These are phyloP conservation scores for Sporisorium reilianum DNA, from an alignment of 1,284 basidiomycete genomes.

Conservation along the genomic window DNA sequence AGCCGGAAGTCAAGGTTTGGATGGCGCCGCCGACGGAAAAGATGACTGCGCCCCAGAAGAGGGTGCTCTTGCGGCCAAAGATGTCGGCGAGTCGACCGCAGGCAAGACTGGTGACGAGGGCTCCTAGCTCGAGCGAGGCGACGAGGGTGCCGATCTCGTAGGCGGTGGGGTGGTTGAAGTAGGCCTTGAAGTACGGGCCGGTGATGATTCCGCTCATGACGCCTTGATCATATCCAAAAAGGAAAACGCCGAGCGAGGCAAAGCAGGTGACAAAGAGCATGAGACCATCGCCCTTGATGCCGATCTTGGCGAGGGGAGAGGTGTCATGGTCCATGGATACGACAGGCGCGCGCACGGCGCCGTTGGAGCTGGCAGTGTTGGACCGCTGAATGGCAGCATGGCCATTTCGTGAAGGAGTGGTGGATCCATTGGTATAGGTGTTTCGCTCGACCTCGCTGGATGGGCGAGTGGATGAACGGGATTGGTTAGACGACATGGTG, in stretches of 20 bases:
- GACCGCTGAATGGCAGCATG: constrained; percentile 27
- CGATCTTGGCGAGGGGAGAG: constrained; percentile 57
- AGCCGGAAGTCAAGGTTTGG: constrained; percentile 88
- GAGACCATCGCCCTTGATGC: constrained; percentile 62
- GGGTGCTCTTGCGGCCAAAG: constrained; percentile 86
- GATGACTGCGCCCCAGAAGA: constrained; percentile 86
- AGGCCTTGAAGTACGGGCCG: constrained; percentile 84
- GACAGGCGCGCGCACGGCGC: constrained; percentile 35
- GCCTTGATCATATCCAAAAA: constrained; percentile 74
- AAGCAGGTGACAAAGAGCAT: constrained; percentile 75
- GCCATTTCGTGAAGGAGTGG: constrained; percentile 19
- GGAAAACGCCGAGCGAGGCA: constrained; percentile 86
- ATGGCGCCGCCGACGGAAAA: constrained; percentile 90
- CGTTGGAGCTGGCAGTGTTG: constrained; percentile 30
- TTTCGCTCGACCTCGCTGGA: constrained; percentile 43
- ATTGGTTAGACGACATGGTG: constrained; percentile 30
- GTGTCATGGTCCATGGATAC: constrained; percentile 49
- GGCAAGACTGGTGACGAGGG: constrained; percentile 81
- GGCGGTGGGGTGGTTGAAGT: constrained; percentile 75
- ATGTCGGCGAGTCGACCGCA: constrained; percentile 88
- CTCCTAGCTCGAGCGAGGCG: constrained; percentile 87
- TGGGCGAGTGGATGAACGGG: constrained; percentile 33
- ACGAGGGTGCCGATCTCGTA: constrained; percentile 78
- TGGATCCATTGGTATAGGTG: constrained; percentile 16
- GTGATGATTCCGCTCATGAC: constrained; percentile 82